Percentiles rank a stretch among this genome's conserved stretches.
Conservation (phyloP, 2,329 filamentous ascomycete genomes). For the Penicillium sp. region DNA sequence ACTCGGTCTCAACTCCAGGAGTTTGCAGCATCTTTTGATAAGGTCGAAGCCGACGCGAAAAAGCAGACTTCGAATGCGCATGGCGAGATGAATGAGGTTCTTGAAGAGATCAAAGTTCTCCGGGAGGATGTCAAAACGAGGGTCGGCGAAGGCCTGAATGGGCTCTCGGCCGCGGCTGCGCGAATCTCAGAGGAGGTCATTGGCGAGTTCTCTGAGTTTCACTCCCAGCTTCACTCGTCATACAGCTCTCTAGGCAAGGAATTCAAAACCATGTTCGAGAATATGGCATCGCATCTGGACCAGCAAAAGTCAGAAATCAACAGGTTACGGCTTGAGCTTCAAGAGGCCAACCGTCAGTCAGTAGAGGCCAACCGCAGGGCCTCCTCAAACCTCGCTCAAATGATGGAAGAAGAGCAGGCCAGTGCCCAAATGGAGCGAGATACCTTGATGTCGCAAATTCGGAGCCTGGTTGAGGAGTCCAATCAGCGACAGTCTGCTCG, state of each 20-base stretch:
- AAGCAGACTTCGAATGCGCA: conserved; percentile 57
- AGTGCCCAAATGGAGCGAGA: conserved; percentile 73
- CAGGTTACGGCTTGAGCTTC: conserved; percentile 69
- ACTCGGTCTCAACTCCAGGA: conserved; percentile 72
- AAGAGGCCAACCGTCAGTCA: conserved; percentile 68
- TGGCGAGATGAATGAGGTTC: conserved; percentile 84
- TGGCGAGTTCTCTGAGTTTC: conserved; percentile 80
- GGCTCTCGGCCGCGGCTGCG: conserved; percentile 80
- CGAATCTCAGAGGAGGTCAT: conserved; percentile 88
- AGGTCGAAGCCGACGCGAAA: conserved; percentile 68
- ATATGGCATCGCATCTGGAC: conserved; percentile 72
- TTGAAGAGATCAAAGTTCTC: conserved; percentile 89
- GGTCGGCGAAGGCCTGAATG: conserved; percentile 80
- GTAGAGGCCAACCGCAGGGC: conserved; percentile 69
- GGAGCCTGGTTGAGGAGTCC: conserved; percentile 72
- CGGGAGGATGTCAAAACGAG: conserved; percentile 84
- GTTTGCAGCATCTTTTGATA: conserved; percentile 67
- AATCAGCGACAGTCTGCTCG: conserved; percentile 73
- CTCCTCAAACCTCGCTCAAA: conserved; percentile 66
- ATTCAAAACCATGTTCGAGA: conserved; percentile 83
- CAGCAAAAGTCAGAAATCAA: conserved; percentile 77
- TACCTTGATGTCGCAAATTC: conserved; percentile 74
- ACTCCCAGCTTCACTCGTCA: conserved; percentile 77
- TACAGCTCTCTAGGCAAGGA: conserved; percentile 83
- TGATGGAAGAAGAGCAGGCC: conserved; percentile 74